These are phyloP conservation scores for Fusarium sp. DNA, from an alignment of 2,329 filamentous ascomycete genomes.

Conservation along the genomic window DNA sequence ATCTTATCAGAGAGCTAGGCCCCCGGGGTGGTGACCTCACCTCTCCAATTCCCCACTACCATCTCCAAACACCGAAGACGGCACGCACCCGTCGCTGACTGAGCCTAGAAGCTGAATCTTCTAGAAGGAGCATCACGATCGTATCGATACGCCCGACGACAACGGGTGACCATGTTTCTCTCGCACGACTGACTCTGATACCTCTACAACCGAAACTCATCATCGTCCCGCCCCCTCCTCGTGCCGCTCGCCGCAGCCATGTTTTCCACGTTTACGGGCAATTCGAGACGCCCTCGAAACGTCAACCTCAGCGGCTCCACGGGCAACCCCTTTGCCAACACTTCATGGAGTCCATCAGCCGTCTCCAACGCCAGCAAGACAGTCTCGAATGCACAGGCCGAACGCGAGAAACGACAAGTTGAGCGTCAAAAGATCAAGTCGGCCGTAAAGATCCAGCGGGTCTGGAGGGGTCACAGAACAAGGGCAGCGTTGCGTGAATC, in stretches of 20 bases:
- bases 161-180: constrained; percentile 26
- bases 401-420: constrained; percentile 82
- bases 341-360: constrained; percentile 66
- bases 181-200: constrained; percentile 13
- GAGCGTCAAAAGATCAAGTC: constrained; percentile 84
- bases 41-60: constrained; percentile 41
- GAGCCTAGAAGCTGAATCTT: constrained; percentile 43
- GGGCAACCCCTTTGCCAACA: constrained; percentile 81
- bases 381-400: constrained; percentile 87
- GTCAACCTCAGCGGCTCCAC: constrained; percentile 93
- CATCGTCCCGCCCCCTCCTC: constrained; percentile 11
- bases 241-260: constrained; percentile 60
- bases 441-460: constrained; percentile 78
- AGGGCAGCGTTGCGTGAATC: constrained; percentile 68
- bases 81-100: constrained; percentile 40
- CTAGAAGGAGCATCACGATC: constrained; percentile 39
- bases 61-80: constrained; percentile 34
- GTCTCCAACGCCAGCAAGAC: constrained; percentile 78
- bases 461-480: constrained; percentile 82
- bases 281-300: constrained; percentile 85
- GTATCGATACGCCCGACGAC: not conserved
- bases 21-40: constrained; percentile 35
- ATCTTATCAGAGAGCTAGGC: constrained; percentile 32
- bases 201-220: constrained; percentile 4
- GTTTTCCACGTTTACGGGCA: constrained; percentile 94